Evolutionary conservation across 2,329 filamentous ascomycete genomes (phyloP), one percentile per base, ranked within the genome.

Genomic region (Arthrinium phaeospermum): DNA sequence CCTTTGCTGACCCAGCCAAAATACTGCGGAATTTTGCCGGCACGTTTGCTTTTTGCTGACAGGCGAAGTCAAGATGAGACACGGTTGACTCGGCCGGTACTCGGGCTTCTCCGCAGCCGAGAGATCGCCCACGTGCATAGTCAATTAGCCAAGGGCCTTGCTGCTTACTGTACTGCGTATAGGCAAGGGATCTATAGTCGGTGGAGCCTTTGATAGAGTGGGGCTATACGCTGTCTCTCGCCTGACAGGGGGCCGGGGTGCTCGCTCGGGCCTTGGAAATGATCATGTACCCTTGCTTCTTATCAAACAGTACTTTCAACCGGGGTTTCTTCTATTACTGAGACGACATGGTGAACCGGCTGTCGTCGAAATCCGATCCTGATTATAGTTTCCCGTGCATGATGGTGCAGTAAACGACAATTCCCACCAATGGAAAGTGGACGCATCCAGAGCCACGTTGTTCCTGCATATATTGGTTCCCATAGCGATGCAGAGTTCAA

Each of bases 131-230:
- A 64, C 57, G 57, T 64, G 57, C 3, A 64, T 41, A 13, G 57
- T 12, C 34, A 6, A n/a, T 24, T 7, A n/a, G 34, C 22, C n/a
- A 41, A 41, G 10, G 34, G 30, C 3, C 12, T 10, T 3, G 6
- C 12, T 64, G 57, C 57, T 64, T 64, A 64, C 57, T 64, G 53
- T 61, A 61, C 19, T 61, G 57, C 41, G 41, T 41, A 51, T 14
- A 19, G 34, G 27, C 27, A 30, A 30, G 30, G 37, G 37, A 10
- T 8, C 19, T 6, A 41, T 64, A 14, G 10, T 10, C 34, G 30
- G 57, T 16, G 30, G 57, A 16, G 19, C 3, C 10, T 7, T 41
- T 22, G 34, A 0, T 5, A 13, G 6, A 13, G 19, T 64, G 57
- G 57, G 57, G 57, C 57, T 64, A 41, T 64, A 64, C 1, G 34